Base-by-base conservation (phyloP, 140 eudicot genomes). In the Cichorium intybus region DNA sequence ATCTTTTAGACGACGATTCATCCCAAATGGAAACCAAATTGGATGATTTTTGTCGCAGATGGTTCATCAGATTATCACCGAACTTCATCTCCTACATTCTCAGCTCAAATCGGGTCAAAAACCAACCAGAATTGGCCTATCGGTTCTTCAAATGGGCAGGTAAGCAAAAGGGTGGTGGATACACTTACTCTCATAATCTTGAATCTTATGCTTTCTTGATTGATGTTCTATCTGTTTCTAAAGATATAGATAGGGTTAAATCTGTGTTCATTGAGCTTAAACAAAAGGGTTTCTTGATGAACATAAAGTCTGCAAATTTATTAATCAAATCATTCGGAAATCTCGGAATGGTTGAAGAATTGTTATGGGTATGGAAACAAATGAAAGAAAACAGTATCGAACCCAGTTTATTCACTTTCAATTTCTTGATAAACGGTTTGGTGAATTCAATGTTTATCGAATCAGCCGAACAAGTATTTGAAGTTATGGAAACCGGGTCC, bases 141-240 rank as follows among this genome's bases (percentile, higher is more conserved):
- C 76, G 94, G 66, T 86, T 94, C 68, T 94, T 86, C 50, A 46
- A 22, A 4, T 94, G 99, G 99, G 99, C 99, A 16, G 85, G 91
- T 79, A 80, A 66, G 82, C 97, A 88, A 74, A 85, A 79, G 39
- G 89, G 84, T 16, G 79, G 69, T 58, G 74, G 74, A 21, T 74
- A 50, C 16, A 67, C 15, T 51, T 93, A 85, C 57, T 50, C 49
- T 60, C 96, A 88, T 69, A 78, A 61, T 69, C 79, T 85, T 41
- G 93, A 93, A 67, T 88, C 84, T 62, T 93, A 79, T 84, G 95
- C 74, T 73, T 68, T 26, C 34, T 75, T 93, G 75, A 86, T 93
- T 74, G 86, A 80, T 60, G 47, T 80, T 78, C 75, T 93, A 62
- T 74, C 75, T 69, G 70, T 1, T 28, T 79, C 50, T 35, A 53